Conservation (phyloP, 2,329 filamentous ascomycete species). For the Neobulgaria alba region DNA sequence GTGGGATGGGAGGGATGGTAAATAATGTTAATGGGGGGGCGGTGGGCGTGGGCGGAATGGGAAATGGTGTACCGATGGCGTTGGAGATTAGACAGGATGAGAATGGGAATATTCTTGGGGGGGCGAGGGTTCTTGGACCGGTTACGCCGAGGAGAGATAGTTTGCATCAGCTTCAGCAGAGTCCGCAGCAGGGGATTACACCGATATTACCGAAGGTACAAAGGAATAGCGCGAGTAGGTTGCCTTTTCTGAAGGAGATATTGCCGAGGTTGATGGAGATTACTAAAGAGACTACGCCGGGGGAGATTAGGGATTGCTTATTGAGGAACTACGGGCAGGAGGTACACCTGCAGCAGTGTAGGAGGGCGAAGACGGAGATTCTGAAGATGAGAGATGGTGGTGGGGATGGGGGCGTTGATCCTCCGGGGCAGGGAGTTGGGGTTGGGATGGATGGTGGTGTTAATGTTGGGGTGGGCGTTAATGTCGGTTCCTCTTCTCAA, state of each 20-base stretch:
- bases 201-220: conserved; percentile 27
- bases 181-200: conserved; percentile 7
- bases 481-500: background rate
- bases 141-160: conserved; percentile 3
- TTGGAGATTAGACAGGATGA: conserved; percentile 25
- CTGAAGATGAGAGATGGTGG: too few species aligned
- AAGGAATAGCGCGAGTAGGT: conserved; percentile 24
- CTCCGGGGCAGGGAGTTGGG: conserved; percentile 5
- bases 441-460: conserved; percentile 4
- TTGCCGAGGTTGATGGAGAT: conserved; percentile 52
- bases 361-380: conserved; percentile 28
- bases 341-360: conserved; percentile 28
- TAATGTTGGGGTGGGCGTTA: background rate
- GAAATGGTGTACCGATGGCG: conserved; percentile 2
- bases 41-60: background rate
- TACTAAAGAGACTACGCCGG: conserved; percentile 48
- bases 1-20: conserved; percentile 3
- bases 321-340: conserved; percentile 30
- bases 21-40: conserved; percentile 2
- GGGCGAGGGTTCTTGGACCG: conserved; percentile 23
- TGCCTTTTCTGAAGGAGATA: conserved; percentile 51
- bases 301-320: conserved; percentile 49
- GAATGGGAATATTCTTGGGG: conserved; percentile 25
- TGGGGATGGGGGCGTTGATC: too few species aligned
- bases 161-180: too few species aligned